Evolutionary conservation across 352 stramenopile genomes (phyloP).

Genomic region (Plasmopara muralis): DNA sequence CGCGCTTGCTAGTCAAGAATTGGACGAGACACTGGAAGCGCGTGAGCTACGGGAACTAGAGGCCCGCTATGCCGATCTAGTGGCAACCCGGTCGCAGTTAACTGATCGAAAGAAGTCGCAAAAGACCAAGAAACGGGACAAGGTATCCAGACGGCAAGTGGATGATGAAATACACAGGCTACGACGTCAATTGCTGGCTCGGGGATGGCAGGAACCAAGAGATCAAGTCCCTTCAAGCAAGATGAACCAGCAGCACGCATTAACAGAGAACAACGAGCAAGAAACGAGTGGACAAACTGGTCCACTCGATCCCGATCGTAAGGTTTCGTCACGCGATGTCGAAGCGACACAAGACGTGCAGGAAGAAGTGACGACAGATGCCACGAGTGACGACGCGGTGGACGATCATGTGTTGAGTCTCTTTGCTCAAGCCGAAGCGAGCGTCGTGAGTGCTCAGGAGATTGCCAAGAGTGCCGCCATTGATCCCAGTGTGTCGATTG

Average conservation of each 20-base stretch:
- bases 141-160: constrained; percentile 28
- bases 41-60: constrained; percentile 44
- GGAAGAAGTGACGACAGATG: background rate
- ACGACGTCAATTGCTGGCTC: constrained; percentile 33
- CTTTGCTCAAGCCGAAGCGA: constrained; percentile 32
- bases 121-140: constrained; percentile 42
- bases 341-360: too few species aligned
- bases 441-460: constrained; percentile 26
- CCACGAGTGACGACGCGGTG: constrained; percentile 6
- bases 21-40: constrained; percentile 30
- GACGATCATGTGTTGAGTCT: constrained; percentile 30
- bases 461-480: constrained; percentile 38
- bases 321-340: too few species aligned
- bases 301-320: too few species aligned
- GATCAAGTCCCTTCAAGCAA: constrained; percentile 42
- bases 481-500: constrained; percentile 21
- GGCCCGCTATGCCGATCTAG: constrained; percentile 34
- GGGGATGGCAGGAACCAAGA: constrained; percentile 40
- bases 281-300: too few species aligned
- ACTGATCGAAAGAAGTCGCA: constrained; percentile 48
- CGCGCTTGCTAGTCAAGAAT: constrained; percentile 31
- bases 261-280: too few species aligned
- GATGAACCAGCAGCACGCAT: constrained; percentile 9
- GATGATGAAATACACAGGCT: constrained; percentile 36
- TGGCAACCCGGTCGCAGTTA: constrained; percentile 7